Conservation (phyloP, 495 filamentous ascomycete genomes). For the Aspergillus panamensis region DNA sequence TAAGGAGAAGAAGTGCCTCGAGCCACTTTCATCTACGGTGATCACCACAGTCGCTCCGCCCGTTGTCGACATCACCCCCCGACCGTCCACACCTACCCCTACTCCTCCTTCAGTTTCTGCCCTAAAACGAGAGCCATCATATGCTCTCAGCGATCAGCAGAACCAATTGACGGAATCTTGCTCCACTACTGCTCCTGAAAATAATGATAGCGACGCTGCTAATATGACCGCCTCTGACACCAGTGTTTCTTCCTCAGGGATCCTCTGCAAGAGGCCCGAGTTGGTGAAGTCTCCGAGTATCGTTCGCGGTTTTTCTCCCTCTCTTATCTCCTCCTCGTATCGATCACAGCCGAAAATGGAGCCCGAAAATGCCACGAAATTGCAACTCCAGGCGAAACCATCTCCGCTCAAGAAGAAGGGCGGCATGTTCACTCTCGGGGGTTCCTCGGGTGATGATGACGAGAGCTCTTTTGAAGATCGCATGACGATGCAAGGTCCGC, state of each 20-base stretch:
- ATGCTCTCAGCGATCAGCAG: constrained; percentile 23
- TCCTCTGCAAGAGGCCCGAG: constrained; percentile 34
- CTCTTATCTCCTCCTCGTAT: constrained; percentile 68
- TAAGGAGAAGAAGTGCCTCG: constrained; percentile 70
- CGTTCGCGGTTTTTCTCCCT: constrained; percentile 83
- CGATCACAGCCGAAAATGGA: constrained; percentile 58
- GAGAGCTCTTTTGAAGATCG: constrained; percentile 75
- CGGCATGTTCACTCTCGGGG: constrained; percentile 73
- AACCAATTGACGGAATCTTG: constrained; percentile 52
- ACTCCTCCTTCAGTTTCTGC: constrained; percentile 39
- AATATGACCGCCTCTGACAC: constrained; percentile 48
- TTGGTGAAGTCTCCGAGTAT: constrained; percentile 67
- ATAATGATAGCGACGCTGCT: constrained; percentile 44
- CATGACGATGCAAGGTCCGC: constrained; percentile 41
- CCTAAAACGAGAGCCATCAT: constrained; percentile 20
- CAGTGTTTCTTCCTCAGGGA: constrained; percentile 45
- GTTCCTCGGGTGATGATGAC: constrained; percentile 72
- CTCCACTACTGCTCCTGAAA: constrained; percentile 50
- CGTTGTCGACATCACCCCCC: constrained; percentile 50
- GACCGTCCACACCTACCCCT: constrained; percentile 42
- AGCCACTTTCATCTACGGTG: constrained; percentile 45
- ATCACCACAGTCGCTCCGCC: constrained; percentile 47
- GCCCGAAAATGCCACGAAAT: constrained; percentile 44
- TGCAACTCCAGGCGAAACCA: constrained; percentile 39
- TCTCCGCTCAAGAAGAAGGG: constrained; percentile 55